Conservation (phyloP, 78 protist species). For the Cavenderia fasciculata region DNA sequence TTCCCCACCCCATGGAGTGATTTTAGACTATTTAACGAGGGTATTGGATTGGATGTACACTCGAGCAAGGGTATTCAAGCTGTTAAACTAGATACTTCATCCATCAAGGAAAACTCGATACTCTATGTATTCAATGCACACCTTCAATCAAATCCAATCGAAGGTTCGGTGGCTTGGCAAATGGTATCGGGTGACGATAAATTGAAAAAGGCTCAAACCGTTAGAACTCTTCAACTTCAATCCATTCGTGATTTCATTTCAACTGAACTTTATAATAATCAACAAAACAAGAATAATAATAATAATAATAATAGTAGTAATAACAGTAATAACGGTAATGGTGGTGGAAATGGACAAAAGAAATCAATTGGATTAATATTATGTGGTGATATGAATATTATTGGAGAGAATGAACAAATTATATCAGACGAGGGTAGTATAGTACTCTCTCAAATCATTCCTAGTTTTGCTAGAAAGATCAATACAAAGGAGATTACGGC, state of each 20-base stretch:
- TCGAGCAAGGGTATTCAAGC: constrained; percentile 59
- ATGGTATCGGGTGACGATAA: constrained; percentile 76
- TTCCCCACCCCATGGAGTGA: constrained; percentile 68
- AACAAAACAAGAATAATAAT: too few relatives aligned
- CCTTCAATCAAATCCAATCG: constrained; percentile 64
- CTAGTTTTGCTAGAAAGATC: constrained; percentile 42
- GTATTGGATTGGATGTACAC: constrained; percentile 58
- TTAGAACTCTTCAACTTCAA: constrained; percentile 59
- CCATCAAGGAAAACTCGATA: constrained; percentile 18
- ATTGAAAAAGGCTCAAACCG: constrained; percentile 58
- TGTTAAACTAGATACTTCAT: constrained; percentile 50
- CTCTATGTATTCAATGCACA: constrained; percentile 73
- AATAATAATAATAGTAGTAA: too few relatives aligned
- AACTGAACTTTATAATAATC: constrained; percentile 1
- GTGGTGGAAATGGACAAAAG: too few relatives aligned
- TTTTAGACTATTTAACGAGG: constrained; percentile 42
- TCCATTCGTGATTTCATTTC: constrained; percentile 50
- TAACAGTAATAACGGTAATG: neutral
- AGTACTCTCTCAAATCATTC: constrained; percentile 33
- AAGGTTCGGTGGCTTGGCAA: constrained; percentile 56
- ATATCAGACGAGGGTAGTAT: constrained; percentile 62
- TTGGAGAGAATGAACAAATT: constrained; percentile 46
- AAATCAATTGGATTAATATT: too few relatives aligned
- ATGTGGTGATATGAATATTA: constrained; percentile 46
- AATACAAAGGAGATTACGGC: constrained; percentile 8